Percentiles rank a stretch among this genome's conserved stretches.
Evolutionary conservation across 371 early-diverging fungal species (phyloP).

Genomic region (Mortierella sp.): DNA sequence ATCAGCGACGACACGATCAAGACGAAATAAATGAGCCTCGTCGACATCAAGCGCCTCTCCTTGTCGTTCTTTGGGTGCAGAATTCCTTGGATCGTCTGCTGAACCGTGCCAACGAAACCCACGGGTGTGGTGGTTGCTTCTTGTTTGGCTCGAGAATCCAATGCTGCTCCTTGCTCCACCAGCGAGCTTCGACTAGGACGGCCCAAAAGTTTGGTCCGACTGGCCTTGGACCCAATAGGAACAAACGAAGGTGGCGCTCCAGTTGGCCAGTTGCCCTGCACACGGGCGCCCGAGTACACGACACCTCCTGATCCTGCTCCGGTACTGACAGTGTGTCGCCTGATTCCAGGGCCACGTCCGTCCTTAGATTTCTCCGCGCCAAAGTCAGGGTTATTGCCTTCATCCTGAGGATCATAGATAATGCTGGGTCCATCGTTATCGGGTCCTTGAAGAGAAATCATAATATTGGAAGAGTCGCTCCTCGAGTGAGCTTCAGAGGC

Average conservation of each 20-base stretch:
- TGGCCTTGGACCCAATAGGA: slow-evolving; percentile 43
- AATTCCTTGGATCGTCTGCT: slow-evolving; percentile 9
- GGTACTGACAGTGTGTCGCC: slow-evolving; percentile 55
- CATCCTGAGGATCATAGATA: slow-evolving; percentile 28
- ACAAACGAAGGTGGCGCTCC: slow-evolving; percentile 39
- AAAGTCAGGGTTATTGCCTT: slow-evolving; percentile 10
- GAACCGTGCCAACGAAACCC: slow-evolving; percentile 4
- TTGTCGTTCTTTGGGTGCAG: slow-evolving; percentile 26
- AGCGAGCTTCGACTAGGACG: slow-evolving; percentile 37
- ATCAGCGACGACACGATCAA: slow-evolving; percentile 43
- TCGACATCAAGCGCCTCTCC: slow-evolving; percentile 19
- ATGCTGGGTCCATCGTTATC: slow-evolving; percentile 36
- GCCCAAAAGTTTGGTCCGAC: slow-evolving; percentile 44
- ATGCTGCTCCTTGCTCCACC: neutral
- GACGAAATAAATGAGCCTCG: slow-evolving; percentile 26
- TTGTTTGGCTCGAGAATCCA: neutral
- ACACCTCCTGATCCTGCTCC: slow-evolving; percentile 15
- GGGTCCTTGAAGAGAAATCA: slow-evolving; percentile 44
- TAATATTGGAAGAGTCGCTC: slow-evolving; percentile 30
- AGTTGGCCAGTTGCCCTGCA: slow-evolving; percentile 48
- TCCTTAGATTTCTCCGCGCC: neutral
- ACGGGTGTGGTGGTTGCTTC: neutral
- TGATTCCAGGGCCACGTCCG: slow-evolving; percentile 18
- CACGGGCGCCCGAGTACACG: slow-evolving; percentile 28
- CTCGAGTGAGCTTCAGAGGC: neutral